Evolutionary conservation across 179 eudicot species (phyloP), one percentile per base, ranked within the genome.

Genomic region (Patellifolia procumbens): DNA sequence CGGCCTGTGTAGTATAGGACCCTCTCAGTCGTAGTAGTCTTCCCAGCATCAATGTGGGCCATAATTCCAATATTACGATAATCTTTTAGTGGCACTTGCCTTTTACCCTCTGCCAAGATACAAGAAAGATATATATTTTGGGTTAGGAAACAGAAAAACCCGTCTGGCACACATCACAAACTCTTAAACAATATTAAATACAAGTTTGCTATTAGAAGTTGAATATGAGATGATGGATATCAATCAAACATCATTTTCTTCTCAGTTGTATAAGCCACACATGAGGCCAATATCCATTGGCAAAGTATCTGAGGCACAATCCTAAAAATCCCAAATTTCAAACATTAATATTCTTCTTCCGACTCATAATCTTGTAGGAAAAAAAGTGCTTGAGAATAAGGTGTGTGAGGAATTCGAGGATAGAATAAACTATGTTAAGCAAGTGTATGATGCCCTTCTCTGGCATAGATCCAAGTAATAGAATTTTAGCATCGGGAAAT

Each of bases 11-110:
- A 95, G 81, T 72, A 95, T 24, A 95, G 86, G 56, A 95, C 73
- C 55, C 99, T 83, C 85, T 95, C 98, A 22, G 99, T 95, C 19
- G 99, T 95, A 10, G 99, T 95, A 20, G 99, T 95, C 87, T 95
- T 95, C 61, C 98, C 99, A 34, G 99, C 99, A 82, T 95, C 98
- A 72, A 95, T 95, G 76, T 95, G 99, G 73, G 99, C 99, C 99
- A 95, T 95, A 72, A 95, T 95, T 80, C 99, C 99, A 24, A 95
- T 95, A 61, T 95, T 95, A 53, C 99, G 96, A 49, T 95, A 95
- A 81, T 95, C 97, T 64, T 78, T 74, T 75, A 95, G 79, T 28
- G 99, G 97, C 7, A 90, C 83, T 64, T 79, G 64, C 42, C 99
- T 90, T 82, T 89, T 92, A 43, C 64, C 79, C 64, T 91, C 99